A percentile compares a stretch with the other conserved stretches of the same genome.
phyloP scores from a whole-genome alignment of 1,284 basidiomycete genomes.

The Cutaneotrichosporon sp. region DNA sequence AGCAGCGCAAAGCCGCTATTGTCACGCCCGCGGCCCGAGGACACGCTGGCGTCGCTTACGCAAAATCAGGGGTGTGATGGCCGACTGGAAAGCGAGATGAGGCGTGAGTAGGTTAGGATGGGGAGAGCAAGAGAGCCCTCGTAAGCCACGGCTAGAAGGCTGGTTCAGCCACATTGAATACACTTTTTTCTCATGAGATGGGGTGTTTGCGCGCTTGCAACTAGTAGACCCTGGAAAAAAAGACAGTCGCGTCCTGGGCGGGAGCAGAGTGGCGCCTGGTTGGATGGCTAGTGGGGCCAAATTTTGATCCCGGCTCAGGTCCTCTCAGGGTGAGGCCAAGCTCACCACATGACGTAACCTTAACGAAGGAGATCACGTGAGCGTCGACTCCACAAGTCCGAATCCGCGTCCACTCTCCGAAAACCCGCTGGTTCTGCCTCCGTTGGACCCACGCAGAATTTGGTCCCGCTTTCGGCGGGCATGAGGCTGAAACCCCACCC shows the following conservation, averaged over 20 bases:
- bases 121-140: background rate
- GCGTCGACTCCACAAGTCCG: too few relatives aligned
- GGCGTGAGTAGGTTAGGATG: background rate
- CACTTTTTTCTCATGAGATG: background rate
- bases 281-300: background rate
- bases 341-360: too few relatives aligned
- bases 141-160: background rate
- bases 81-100: background rate
- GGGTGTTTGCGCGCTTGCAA: background rate
- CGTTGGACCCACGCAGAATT: too few relatives aligned
- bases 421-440: too few relatives aligned
- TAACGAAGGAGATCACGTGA: too few relatives aligned
- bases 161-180: background rate
- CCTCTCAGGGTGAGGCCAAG: too few relatives aligned
- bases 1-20: too few relatives aligned
- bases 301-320: background rate
- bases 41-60: background rate
- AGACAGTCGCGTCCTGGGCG: background rate
- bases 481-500: background rate
- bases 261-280: background rate
- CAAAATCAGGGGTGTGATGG: background rate
- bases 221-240: background rate
- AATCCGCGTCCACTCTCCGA: too few relatives aligned
- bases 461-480: background rate
- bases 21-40: too few relatives aligned